phyloP scores from a whole-genome alignment of 2,329 filamentous ascomycete genomes.

The Taxawa tesnikishii region DNA sequence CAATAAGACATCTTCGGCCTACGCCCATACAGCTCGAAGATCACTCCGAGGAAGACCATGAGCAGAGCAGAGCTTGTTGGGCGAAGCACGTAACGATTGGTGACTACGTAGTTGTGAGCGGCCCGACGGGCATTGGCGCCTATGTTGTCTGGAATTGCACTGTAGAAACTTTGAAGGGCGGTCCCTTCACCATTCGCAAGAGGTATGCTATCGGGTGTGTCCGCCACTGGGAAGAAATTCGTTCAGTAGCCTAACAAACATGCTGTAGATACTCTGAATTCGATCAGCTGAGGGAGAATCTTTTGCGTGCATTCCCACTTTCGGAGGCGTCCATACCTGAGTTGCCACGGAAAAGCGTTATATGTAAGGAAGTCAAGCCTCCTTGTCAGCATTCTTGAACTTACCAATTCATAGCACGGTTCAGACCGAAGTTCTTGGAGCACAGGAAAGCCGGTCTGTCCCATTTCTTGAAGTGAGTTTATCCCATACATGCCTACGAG shows the following conservation, averaged over 20 bases:
- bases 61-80: slow-evolving; percentile 48
- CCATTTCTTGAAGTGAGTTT: slow-evolving; percentile 81
- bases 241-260: too few species aligned
- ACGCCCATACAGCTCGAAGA: slow-evolving; percentile 49
- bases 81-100: slow-evolving; percentile 49
- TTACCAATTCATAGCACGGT: slow-evolving; percentile 37
- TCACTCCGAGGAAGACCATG: slow-evolving; percentile 46
- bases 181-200: slow-evolving; percentile 28
- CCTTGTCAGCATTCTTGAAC: not conserved
- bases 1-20: slow-evolving; percentile 20
- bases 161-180: slow-evolving; percentile 68
- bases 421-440: slow-evolving; percentile 75
- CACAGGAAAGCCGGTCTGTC: slow-evolving; percentile 68
- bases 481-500: slow-evolving; percentile 5
- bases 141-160: slow-evolving; percentile 93
- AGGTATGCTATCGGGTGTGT: slow-evolving; percentile 31
- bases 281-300: slow-evolving; percentile 61
- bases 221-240: too few species aligned
- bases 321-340: slow-evolving; percentile 78
- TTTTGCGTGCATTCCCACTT: slow-evolving; percentile 71
- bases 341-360: slow-evolving; percentile 80
- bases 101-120: slow-evolving; percentile 49
- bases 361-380: slow-evolving; percentile 47
- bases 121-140: slow-evolving; percentile 55
- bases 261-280: slow-evolving; percentile 84